Conservation (phyloP, 2,329 filamentous ascomycete species). For the Pseudogymnoascus sp. region DNA sequence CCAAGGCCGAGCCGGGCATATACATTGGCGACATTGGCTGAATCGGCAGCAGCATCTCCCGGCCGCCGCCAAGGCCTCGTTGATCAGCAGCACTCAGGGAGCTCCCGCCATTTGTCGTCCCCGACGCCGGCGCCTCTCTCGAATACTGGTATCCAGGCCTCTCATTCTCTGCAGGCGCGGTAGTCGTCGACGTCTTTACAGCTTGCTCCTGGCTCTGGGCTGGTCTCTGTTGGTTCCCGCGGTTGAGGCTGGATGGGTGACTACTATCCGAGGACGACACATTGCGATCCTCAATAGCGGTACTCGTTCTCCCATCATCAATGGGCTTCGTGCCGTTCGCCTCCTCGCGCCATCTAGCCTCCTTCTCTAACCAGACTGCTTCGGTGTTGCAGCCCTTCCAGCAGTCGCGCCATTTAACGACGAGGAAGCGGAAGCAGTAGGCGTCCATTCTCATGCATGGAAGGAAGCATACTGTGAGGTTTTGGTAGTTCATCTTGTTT, state of each 20-base stretch:
- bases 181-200: background rate
- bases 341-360: constrained; percentile 53
- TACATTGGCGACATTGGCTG: background rate
- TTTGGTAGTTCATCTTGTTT: constrained; percentile 98
- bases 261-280: constrained; percentile 59
- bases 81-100: background rate
- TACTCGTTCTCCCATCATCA: constrained; percentile 25
- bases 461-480: constrained; percentile 93
- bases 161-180: background rate
- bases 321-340: constrained; percentile 33
- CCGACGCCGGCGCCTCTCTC: background rate
- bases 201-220: background rate
- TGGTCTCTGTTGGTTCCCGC: background rate
- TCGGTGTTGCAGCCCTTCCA: constrained; percentile 96
- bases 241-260: constrained; percentile 38
- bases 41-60: background rate
- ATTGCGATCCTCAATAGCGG: constrained; percentile 40
- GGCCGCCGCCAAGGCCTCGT: background rate
- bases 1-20: background rate
- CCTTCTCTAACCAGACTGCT: constrained; percentile 65
- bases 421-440: constrained; percentile 90
- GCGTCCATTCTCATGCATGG: constrained; percentile 94
- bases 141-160: background rate
- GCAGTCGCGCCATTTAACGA: constrained; percentile 91
- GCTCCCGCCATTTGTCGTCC: background rate